Evolutionary conservation across 116 monocot species (phyloP), one percentile per base, ranked within the genome.

Genomic region (Papilionanthe hybrid): DNA sequence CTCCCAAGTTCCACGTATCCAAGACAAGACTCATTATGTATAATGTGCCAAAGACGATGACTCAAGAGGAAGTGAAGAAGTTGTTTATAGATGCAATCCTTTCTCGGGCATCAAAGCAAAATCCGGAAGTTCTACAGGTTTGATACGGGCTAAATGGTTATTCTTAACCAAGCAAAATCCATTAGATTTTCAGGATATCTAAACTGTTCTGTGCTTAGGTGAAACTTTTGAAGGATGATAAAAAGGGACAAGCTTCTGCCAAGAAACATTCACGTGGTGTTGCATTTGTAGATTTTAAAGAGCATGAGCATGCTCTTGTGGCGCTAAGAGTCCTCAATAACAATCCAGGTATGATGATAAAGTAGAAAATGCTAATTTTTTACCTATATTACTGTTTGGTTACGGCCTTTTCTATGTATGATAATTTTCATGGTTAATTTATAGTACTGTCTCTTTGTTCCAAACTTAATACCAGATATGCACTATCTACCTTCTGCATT

Each of bases 271-370:
- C 88, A 75, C 94, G 91, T 81, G 94, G 88, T 83, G 98, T 94
- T 53, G 98, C 91, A 42, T 98, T 98, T 84, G 91, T 94, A 80
- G 98, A 98, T 82, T 98, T 98, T 65, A 78, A 93, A 85, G 94
- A 98, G 71, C 98, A 98, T 78, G 83, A 94, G 49, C 98, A 98
- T 83, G 94, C 98, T 60, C 88, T 98, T 86, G 98, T 98, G 50
- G 94, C 95, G 23, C 82, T 98, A 75, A 85, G 98, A 72, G 98
- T 98, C 82, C 86, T 98, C 78, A 98, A 98, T 56, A 98, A 98
- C 60, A 98, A 98, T 85, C 98, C 98, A 82, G 93, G 98, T 98
- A 93, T 66, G 76, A 22, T 65, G 25, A 7, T 25, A n/a, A n/a
- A 11, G 15, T 11, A 19, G 73, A 50, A 49, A 75, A 10, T 49